A percentile compares a stretch with the other conserved stretches of the same genome.
phyloP scores from a whole-genome alignment of 2,329 filamentous ascomycete species.

The Stemphylium lycopersici region DNA sequence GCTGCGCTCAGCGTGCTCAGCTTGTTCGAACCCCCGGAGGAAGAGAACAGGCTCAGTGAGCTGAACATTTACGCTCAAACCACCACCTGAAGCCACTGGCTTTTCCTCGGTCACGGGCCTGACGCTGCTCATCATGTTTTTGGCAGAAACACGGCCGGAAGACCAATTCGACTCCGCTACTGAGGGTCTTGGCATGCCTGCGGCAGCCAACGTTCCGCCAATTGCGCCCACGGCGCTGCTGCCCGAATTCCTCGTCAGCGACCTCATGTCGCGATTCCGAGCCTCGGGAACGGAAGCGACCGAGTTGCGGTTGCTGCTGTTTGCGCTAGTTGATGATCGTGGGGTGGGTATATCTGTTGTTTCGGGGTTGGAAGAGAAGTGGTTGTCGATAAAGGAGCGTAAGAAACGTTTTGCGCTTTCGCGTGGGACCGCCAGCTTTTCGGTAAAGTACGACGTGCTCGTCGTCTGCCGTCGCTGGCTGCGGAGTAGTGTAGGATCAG shows the following conservation, averaged over 20 bases:
- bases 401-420: slow-evolving; percentile 59
- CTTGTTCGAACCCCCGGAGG: slow-evolving; percentile 77
- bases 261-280: slow-evolving; percentile 48
- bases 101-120: slow-evolving; percentile 59
- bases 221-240: slow-evolving; percentile 39
- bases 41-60: slow-evolving; percentile 83
- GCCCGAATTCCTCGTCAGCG: slow-evolving; percentile 47
- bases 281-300: slow-evolving; percentile 36
- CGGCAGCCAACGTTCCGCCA: slow-evolving; percentile 42
- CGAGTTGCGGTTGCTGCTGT: slow-evolving; percentile 33
- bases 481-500: slow-evolving; percentile 45
- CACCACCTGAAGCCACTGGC: slow-evolving; percentile 79
- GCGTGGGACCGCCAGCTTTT: slow-evolving; percentile 59
- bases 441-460: slow-evolving; percentile 45
- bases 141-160: slow-evolving; percentile 41
- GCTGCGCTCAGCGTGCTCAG: slow-evolving; percentile 66
- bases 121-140: slow-evolving; percentile 43
- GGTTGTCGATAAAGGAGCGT: slow-evolving; percentile 53
- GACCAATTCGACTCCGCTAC: slow-evolving; percentile 50
- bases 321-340: slow-evolving; percentile 34
- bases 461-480: slow-evolving; percentile 38
- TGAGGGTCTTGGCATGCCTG: slow-evolving; percentile 49
- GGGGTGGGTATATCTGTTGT: slow-evolving; percentile 29
- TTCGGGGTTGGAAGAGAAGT: slow-evolving; percentile 33
- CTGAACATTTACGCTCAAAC: slow-evolving; percentile 73